Percentiles rank a stretch among this genome's conserved stretches.
phyloP scores from a whole-genome alignment of 176 grass and related monocot genomes.

The Cocos nucifera region DNA sequence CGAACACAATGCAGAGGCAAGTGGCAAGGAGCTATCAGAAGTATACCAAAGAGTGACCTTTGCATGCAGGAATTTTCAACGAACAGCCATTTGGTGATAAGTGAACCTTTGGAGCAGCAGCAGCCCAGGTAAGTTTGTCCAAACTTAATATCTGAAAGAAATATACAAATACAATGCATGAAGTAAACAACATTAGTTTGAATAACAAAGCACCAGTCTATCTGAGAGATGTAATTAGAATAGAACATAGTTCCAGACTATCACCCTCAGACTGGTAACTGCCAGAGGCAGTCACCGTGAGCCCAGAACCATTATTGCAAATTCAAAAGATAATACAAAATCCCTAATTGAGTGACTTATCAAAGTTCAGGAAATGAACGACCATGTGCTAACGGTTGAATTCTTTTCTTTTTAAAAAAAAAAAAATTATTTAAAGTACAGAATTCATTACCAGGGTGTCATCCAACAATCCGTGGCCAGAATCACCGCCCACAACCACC shows the following conservation, averaged over 20 bases:
- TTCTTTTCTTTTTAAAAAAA: too few relatives aligned
- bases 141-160: constrained; percentile 75
- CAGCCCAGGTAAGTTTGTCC: constrained; percentile 77
- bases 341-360: too few relatives aligned
- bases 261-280: too few relatives aligned
- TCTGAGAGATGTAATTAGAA: too few relatives aligned
- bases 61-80: constrained; percentile 66
- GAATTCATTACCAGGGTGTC: constrained; percentile 59
- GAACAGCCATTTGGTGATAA: constrained; percentile 36
- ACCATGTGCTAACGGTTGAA: too few relatives aligned
- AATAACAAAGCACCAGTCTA: not conserved
- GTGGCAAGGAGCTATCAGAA: constrained; percentile 32
- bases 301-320: not conserved
- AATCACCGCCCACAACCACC: constrained; percentile 82
- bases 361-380: too few relatives aligned
- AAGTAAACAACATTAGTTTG: not conserved
- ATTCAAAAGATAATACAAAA: not conserved
- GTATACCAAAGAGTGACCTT: constrained; percentile 88
- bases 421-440: not conserved
- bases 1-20: constrained; percentile 1
- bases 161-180: constrained; percentile 20
- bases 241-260: too few relatives aligned
- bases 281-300: too few relatives aligned
- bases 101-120: constrained; percentile 50
- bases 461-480: constrained; percentile 61